Conservation (phyloP, 2,329 filamentous ascomycete species). For the Bimuria novae-zelandiae region DNA sequence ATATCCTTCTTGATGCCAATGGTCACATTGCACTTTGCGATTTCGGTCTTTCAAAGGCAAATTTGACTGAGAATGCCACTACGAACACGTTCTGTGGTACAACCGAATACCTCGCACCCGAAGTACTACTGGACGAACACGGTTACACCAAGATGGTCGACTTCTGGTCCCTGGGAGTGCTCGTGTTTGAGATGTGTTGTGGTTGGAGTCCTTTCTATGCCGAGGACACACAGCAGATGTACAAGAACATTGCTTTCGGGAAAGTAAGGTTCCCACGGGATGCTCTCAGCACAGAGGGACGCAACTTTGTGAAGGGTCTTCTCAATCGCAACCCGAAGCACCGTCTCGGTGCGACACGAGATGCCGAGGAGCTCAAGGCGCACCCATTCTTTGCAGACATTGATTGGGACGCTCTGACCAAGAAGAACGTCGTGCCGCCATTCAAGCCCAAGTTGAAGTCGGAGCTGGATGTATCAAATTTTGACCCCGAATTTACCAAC, state of each 20-base stretch:
- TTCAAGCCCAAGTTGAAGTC: conserved; percentile 98
- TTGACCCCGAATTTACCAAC: conserved; percentile 97
- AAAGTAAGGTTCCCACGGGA: conserved; percentile 97
- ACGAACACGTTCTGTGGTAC: conserved; percentile 99
- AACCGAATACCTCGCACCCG: conserved; percentile 94
- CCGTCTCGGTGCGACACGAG: conserved; percentile 84
- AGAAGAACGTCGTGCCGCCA: conserved; percentile 91
- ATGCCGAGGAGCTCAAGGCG: conserved; percentile 91
- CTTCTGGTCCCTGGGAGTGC: conserved; percentile 96
- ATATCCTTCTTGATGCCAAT: conserved; percentile 94
- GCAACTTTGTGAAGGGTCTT: conserved; percentile 97
- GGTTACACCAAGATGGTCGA: conserved; percentile 99
- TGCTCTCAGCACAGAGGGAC: conserved; percentile 88
- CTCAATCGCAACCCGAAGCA: conserved; percentile 97
- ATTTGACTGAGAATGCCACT: conserved; percentile 93
- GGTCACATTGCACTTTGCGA: conserved; percentile 98
- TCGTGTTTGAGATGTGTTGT: conserved; percentile 99
- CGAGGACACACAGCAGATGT: conserved; percentile 99
- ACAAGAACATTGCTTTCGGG: conserved; percentile 99
- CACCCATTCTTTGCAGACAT: conserved; percentile 95
- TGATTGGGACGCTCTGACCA: conserved; percentile 84
- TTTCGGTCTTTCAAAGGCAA: conserved; percentile 96
- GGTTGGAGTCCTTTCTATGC: conserved; percentile 99
- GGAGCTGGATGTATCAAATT: conserved; percentile 95
- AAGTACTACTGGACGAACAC: conserved; percentile 92